Evolutionary conservation across 148 eudicot species (phyloP).

Genomic region (Amaranthus hypochondriacus): DNA sequence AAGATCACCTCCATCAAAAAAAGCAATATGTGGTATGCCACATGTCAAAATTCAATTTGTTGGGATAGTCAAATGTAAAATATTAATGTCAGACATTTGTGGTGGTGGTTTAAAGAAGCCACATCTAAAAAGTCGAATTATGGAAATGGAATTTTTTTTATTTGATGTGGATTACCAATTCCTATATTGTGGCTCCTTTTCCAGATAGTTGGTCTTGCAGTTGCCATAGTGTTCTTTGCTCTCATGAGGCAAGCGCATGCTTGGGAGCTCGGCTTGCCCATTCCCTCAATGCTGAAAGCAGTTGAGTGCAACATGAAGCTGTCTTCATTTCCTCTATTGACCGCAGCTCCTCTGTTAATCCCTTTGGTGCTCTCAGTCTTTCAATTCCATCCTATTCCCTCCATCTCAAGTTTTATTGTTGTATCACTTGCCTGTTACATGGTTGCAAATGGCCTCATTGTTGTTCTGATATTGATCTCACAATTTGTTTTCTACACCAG

Average conservation of each 20-base stretch:
- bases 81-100: too few relatives aligned
- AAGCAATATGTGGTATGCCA: neutral
- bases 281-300: conserved; percentile 83
- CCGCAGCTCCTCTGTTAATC: conserved; percentile 49
- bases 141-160: neutral
- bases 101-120: too few relatives aligned
- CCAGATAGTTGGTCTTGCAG: conserved; percentile 74
- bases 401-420: conserved; percentile 49
- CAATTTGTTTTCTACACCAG: conserved; percentile 48
- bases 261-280: conserved; percentile 80
- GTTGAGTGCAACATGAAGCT: conserved; percentile 77
- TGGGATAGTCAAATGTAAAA: neutral
- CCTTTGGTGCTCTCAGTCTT: conserved; percentile 55
- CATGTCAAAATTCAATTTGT: conserved; percentile 4
- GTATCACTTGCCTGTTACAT: conserved; percentile 70
- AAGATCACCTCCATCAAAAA: neutral
- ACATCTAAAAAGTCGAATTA: too few relatives aligned
- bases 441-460: conserved; percentile 63
- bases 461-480: conserved; percentile 51
- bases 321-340: conserved; percentile 56
- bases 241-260: conserved; percentile 85
- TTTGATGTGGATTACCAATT: conserved; percentile 3
- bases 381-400: conserved; percentile 44
- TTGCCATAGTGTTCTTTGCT: conserved; percentile 75
- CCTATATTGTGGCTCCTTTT: conserved; percentile 19